phyloP scores from a whole-genome alignment of 331 rosid genomes.

The Ulmus americana region DNA sequence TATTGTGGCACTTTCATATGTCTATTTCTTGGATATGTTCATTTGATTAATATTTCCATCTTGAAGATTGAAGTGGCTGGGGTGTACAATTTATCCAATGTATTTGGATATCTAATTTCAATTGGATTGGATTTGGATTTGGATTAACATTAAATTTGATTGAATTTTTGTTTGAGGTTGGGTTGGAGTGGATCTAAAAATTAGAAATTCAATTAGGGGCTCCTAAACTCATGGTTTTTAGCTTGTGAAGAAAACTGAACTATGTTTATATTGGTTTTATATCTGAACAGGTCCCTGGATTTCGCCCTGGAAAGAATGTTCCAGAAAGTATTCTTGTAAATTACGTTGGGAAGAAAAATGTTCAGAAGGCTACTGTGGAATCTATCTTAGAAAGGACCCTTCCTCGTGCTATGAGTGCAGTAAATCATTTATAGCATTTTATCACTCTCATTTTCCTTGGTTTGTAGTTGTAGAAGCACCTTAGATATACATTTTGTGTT shows the following conservation, averaged over 20 bases:
- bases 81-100: too few relatives aligned
- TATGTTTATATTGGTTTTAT: constrained; percentile 14
- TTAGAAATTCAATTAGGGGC: not conserved
- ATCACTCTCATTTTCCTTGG: not conserved
- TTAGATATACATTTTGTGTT: not conserved
- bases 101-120: too few relatives aligned
- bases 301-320: constrained; percentile 69
- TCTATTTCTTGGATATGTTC: not conserved
- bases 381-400: constrained; percentile 82
- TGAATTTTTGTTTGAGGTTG: too few relatives aligned
- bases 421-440: constrained; percentile 26
- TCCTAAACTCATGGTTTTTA: constrained; percentile 19
- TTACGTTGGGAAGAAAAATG: constrained; percentile 60
- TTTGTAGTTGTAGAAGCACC: not conserved
- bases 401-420: constrained; percentile 76
- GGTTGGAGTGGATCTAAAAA: too few relatives aligned
- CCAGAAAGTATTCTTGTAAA: constrained; percentile 66
- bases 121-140: too few relatives aligned
- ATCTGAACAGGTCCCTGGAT: constrained; percentile 65
- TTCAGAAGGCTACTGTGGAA: constrained; percentile 72
- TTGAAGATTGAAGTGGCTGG: not conserved
- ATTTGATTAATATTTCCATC: not conserved
- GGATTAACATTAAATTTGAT: not conserved
- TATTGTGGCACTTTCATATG: not conserved
- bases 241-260: constrained; percentile 6